These are phyloP conservation scores for Arthrinium puccinioides DNA, from an alignment of 2,329 filamentous ascomycete species.

Conservation along the genomic window DNA sequence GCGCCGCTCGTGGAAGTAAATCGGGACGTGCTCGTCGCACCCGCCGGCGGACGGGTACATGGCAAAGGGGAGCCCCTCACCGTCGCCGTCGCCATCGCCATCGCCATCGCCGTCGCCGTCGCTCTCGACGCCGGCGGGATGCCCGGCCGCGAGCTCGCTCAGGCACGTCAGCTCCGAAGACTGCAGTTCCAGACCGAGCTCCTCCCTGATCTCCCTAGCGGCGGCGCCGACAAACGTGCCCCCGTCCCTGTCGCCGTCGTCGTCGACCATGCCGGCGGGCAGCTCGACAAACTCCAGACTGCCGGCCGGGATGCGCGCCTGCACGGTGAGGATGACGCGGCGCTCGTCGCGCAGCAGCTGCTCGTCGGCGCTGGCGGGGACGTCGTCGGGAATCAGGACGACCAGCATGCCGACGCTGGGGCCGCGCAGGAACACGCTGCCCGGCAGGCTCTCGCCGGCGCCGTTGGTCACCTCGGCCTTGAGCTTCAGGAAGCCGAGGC, in stretches of 20 bases:
- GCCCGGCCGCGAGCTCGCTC: slow-evolving; percentile 36
- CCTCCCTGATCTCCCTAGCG: slow-evolving; percentile 54
- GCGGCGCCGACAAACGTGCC: slow-evolving; percentile 50
- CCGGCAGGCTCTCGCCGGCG: slow-evolving; percentile 42
- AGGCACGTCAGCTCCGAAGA: slow-evolving; percentile 40
- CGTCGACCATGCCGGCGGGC: slow-evolving; percentile 53
- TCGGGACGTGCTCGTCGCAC: slow-evolving; percentile 53
- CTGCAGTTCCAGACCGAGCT: slow-evolving; percentile 46
- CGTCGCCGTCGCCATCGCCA: slow-evolving; percentile 6
- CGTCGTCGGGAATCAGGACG: slow-evolving; percentile 46
- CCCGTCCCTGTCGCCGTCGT: slow-evolving; percentile 18
- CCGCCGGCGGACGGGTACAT: slow-evolving; percentile 53
- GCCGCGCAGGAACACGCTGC: slow-evolving; percentile 49
- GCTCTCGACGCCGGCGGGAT: neutral
- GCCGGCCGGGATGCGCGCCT: slow-evolving; percentile 48
- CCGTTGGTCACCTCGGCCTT: slow-evolving; percentile 39
- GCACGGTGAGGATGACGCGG: slow-evolving; percentile 51
- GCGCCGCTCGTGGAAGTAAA: slow-evolving; percentile 49
- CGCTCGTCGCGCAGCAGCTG: slow-evolving; percentile 30
- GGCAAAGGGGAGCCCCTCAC: slow-evolving; percentile 34
- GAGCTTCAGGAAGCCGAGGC: slow-evolving; percentile 52
- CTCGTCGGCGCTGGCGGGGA: slow-evolving; percentile 17
- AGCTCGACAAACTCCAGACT: slow-evolving; percentile 49
- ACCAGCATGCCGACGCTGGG: slow-evolving; percentile 55
- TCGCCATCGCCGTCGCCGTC: neutral